Conservation (phyloP, 306 rosid genomes). For the Delonix regia region DNA sequence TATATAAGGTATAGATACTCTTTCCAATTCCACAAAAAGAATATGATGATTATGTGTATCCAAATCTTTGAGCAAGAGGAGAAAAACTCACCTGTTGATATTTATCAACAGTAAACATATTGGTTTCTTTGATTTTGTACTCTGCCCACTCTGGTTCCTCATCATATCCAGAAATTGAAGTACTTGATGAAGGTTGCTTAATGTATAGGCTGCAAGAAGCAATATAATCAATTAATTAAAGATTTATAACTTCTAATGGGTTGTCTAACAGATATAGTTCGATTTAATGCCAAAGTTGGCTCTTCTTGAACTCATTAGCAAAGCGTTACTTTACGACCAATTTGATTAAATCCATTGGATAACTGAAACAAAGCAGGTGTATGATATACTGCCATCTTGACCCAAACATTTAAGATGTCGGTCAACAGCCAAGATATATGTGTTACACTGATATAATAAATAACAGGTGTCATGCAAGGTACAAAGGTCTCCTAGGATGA, state of each 20-base stretch:
- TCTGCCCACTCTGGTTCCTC: slow-evolving; percentile 85
- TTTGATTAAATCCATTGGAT: not conserved
- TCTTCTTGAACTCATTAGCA: not conserved
- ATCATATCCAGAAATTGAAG: slow-evolving; percentile 58
- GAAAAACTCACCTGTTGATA: slow-evolving; percentile 87
- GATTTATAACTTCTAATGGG: not conserved
- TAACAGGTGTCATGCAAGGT: too few species aligned
- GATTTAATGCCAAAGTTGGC: not conserved
- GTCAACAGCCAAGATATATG: not conserved
- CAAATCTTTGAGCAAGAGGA: slow-evolving; percentile 19
- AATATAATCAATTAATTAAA: not conserved
- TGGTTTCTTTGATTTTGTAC: slow-evolving; percentile 94
- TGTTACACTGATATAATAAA: not conserved
- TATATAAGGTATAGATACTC: not conserved
- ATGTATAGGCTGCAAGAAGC: slow-evolving; percentile 68
- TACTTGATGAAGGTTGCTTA: slow-evolving; percentile 70
- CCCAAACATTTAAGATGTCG: not conserved
- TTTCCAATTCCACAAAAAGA: not conserved
- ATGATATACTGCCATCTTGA: not conserved
- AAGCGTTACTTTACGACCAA: not conserved
- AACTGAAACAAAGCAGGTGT: not conserved
- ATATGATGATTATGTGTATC: not conserved
- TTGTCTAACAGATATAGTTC: not conserved
- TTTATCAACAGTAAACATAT: slow-evolving; percentile 89
- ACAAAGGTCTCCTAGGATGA: too few species aligned